These are phyloP conservation scores for Sphaerulina vaccinii DNA, from an alignment of 2,329 filamentous ascomycete genomes.

Conservation along the genomic window DNA sequence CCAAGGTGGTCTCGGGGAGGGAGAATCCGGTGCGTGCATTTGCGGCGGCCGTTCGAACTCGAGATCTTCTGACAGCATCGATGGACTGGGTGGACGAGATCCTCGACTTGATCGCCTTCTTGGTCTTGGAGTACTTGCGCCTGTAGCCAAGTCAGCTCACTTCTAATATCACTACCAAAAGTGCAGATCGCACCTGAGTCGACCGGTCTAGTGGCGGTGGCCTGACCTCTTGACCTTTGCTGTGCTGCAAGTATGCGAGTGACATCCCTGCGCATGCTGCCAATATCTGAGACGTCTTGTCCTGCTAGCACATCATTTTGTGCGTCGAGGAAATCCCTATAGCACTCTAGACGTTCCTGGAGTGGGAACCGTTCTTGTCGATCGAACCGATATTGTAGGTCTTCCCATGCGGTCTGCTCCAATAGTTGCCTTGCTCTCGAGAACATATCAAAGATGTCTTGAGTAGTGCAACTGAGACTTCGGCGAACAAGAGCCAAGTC, in stretches of 20 bases:
- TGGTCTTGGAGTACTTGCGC: slow-evolving; percentile 22
- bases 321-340: slow-evolving; percentile 50
- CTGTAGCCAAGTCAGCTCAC: slow-evolving; percentile 10
- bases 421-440: slow-evolving; percentile 41
- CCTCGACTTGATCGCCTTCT: slow-evolving; percentile 14
- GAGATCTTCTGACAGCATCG: slow-evolving; percentile 15
- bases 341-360: slow-evolving; percentile 50
- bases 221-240: slow-evolving; percentile 9
- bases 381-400: slow-evolving; percentile 48
- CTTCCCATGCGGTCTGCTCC: slow-evolving; percentile 53
- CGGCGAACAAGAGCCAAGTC: slow-evolving; percentile 51
- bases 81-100: slow-evolving; percentile 18
- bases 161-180: not conserved
- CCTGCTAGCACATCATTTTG: slow-evolving; percentile 26
- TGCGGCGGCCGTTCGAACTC: not conserved
- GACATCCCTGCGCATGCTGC: slow-evolving; percentile 4
- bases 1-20: slow-evolving; percentile 38
- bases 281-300: slow-evolving; percentile 4
- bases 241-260: slow-evolving; percentile 17
- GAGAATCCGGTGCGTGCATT: slow-evolving; percentile 10
- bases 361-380: slow-evolving; percentile 49
- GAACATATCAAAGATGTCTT: slow-evolving; percentile 51
- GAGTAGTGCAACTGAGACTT: slow-evolving; percentile 53
- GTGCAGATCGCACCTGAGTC: slow-evolving; percentile 6
- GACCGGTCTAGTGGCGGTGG: not conserved